Conservation (phyloP, 805 yeast genomes). For the Wickerhamomyces tratensis region DNA sequence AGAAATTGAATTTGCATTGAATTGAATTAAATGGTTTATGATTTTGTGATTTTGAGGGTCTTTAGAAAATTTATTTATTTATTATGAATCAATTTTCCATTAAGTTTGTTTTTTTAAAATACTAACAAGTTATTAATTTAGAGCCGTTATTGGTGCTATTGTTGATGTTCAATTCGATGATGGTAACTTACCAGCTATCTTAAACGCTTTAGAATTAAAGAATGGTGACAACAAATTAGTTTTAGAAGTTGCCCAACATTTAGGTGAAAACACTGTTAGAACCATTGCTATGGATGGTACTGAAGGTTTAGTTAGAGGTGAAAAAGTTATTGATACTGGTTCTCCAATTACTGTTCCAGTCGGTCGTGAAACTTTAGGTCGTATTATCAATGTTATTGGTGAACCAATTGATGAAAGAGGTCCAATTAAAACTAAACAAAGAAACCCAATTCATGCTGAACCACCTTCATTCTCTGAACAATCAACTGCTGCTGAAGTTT, state of each 20-base stretch:
- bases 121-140: slow-evolving; percentile 16
- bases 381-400: slow-evolving; percentile 97
- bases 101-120: too few species aligned
- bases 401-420: slow-evolving; percentile 99
- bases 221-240: slow-evolving; percentile 67
- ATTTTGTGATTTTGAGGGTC: too few species aligned
- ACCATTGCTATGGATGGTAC: slow-evolving; percentile 99
- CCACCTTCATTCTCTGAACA: slow-evolving; percentile 96
- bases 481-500: slow-evolving; percentile 95
- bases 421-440: slow-evolving; percentile 86
- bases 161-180: slow-evolving; percentile 98
- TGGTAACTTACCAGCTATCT: slow-evolving; percentile 94
- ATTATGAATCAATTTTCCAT: too few species aligned
- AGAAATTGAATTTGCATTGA: too few species aligned
- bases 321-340: slow-evolving; percentile 87
- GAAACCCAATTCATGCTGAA: slow-evolving; percentile 98
- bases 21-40: too few species aligned
- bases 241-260: slow-evolving; percentile 98
- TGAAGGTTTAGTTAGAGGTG: slow-evolving; percentile 99
- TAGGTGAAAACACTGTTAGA: slow-evolving; percentile 99
- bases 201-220: slow-evolving; percentile 90
- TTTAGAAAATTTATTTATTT: too few species aligned
- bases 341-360: slow-evolving; percentile 98
- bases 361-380: slow-evolving; percentile 98
- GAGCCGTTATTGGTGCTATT: slow-evolving; percentile 99